These are phyloP conservation scores for Phaeodactylum tricornutum DNA, from an alignment of 108 stramenopile genomes.

Conservation along the genomic window DNA sequence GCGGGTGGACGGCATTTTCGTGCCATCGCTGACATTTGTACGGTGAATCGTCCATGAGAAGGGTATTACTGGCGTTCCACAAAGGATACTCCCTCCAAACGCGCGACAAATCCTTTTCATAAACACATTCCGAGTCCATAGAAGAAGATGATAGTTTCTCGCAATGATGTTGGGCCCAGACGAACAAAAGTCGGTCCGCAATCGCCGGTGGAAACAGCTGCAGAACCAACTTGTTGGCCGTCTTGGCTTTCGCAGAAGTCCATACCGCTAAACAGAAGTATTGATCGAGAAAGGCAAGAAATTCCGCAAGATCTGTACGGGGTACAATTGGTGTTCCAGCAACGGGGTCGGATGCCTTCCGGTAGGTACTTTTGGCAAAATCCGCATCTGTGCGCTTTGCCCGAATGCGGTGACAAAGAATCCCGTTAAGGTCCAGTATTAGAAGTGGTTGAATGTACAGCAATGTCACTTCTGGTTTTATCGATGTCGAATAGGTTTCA, in stretches of 20 bases:
- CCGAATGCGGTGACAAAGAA: constrained; percentile 70
- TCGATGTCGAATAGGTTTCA: background rate
- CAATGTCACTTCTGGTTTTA: background rate
- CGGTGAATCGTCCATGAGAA: constrained; percentile 74
- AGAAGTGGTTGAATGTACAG: constrained; percentile 40
- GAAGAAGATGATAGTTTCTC: background rate
- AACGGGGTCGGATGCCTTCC: constrained; percentile 17
- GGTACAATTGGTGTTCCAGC: constrained; percentile 61
- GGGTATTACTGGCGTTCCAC: constrained; percentile 66
- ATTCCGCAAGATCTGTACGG: constrained; percentile 35
- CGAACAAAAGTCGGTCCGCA: constrained; percentile 43
- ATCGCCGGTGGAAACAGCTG: constrained; percentile 40
- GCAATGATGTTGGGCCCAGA: constrained; percentile 55
- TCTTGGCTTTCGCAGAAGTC: constrained; percentile 67
- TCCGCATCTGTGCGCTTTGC: constrained; percentile 5
- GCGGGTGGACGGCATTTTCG: constrained; percentile 63
- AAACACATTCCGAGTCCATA: constrained; percentile 18
- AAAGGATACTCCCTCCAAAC: constrained; percentile 62
- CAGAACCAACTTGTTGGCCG: constrained; percentile 36
- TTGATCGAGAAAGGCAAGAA: constrained; percentile 32
- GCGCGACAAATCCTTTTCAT: constrained; percentile 53
- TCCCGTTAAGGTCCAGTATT: constrained; percentile 76
- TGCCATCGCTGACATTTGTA: constrained; percentile 47
- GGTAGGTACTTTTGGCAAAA: constrained; percentile 4
- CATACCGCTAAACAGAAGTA: constrained; percentile 70